Conservation (phyloP, 2,329 filamentous ascomycete genomes). For the Aspergillus jensenii region DNA sequence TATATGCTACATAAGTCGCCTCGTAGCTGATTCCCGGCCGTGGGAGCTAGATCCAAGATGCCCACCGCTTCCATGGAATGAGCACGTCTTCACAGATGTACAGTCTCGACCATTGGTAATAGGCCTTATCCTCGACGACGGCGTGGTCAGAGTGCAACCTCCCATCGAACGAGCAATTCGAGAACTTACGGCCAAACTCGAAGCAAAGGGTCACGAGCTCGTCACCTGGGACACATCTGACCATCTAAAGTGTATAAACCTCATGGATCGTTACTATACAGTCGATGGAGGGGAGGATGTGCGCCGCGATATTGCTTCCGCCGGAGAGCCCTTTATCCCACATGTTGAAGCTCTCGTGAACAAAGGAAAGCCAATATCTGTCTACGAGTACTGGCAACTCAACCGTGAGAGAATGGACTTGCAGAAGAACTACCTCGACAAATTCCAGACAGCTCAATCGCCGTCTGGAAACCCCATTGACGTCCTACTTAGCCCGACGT, state of each 20-base stretch:
- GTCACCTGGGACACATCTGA: constrained; percentile 53
- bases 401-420: constrained; percentile 57
- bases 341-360: constrained; percentile 60
- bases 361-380: constrained; percentile 54
- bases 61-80: constrained; percentile 55
- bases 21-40: constrained; percentile 49
- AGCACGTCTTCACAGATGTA: constrained; percentile 42
- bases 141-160: constrained; percentile 56
- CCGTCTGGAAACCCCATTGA: constrained; percentile 53
- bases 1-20: constrained; percentile 50
- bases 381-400: constrained; percentile 68
- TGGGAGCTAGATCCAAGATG: constrained; percentile 58
- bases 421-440: constrained; percentile 58
- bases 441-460: constrained; percentile 45
- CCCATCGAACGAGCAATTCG: constrained; percentile 51
- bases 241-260: constrained; percentile 54
- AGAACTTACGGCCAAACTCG: constrained; percentile 36
- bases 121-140: constrained; percentile 53
- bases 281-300: constrained; percentile 66
- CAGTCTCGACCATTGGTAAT: constrained; percentile 50
- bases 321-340: constrained; percentile 60
- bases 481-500: constrained; percentile 57
- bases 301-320: constrained; percentile 51
- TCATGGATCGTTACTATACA: constrained; percentile 63
- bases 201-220: constrained; percentile 54